A percentile compares a stretch with the other conserved stretches of the same genome.
Conservation (phyloP, 352 stramenopile genomes). For the Phytopythium cucurbitacearum region DNA sequence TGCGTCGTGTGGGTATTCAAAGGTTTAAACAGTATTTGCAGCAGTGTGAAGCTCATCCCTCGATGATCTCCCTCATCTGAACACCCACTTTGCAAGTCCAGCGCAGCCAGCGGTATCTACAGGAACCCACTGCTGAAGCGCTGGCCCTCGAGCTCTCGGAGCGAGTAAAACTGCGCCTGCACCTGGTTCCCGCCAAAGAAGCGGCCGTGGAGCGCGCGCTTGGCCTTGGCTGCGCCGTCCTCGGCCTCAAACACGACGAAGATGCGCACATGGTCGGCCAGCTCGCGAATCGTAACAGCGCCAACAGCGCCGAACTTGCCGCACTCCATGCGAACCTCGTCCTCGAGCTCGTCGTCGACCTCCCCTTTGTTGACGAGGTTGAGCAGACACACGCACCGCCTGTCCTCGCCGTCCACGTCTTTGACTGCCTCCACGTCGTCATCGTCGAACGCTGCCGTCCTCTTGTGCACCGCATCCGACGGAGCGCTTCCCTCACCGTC, state of each 20-base stretch:
- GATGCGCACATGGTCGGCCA: conserved; percentile 67
- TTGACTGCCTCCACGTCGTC: conserved; percentile 59
- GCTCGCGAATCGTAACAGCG: conserved; percentile 53
- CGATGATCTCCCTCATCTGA: no score
- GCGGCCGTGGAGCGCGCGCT: conserved; percentile 57
- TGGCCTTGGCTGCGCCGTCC: conserved; percentile 39
- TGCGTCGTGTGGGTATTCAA: no score
- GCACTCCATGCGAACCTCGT: conserved; percentile 68
- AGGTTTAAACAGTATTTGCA: no score
- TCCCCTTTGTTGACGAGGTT: conserved; percentile 70
- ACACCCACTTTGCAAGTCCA: neutral
- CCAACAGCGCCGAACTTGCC: conserved; percentile 52
- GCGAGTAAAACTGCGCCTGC: conserved; percentile 54
- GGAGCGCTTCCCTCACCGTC: conserved; percentile 5
- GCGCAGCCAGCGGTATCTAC: conserved; percentile 13
- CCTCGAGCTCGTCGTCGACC: conserved; percentile 65
- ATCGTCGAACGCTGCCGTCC: conserved; percentile 32
- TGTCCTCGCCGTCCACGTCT: conserved; percentile 29
- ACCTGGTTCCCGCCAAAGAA: conserved; percentile 80
- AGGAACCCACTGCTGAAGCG: conserved; percentile 54
- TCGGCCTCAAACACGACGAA: conserved; percentile 69
- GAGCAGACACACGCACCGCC: conserved; percentile 63
- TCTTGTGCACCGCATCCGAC: conserved; percentile 12
- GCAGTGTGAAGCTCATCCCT: no score
- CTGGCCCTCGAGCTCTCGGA: conserved; percentile 35